These are phyloP conservation scores for Hypomontagnella monticulosa DNA, from an alignment of 495 filamentous ascomycete species.

Conservation along the genomic window DNA sequence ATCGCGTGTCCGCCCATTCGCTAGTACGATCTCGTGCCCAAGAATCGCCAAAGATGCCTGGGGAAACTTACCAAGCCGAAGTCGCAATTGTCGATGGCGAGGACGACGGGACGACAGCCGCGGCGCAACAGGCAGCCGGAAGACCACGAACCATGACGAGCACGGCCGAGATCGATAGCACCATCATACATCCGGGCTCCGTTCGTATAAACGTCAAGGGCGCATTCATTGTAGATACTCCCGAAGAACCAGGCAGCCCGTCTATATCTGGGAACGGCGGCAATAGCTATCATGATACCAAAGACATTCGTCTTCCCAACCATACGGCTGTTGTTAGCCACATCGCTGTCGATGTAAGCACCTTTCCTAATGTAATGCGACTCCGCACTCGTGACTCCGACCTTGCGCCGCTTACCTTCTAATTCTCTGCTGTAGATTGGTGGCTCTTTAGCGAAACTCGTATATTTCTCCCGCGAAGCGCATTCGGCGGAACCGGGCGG, in stretches of 20 bases:
- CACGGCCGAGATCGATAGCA: conserved; percentile 70
- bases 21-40: background rate
- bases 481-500: conserved; percentile 82
- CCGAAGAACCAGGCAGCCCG: conserved; percentile 60
- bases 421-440: conserved; percentile 75
- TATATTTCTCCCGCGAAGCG: conserved; percentile 93
- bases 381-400: background rate
- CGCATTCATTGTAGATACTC: conserved; percentile 89
- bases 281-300: conserved; percentile 75
- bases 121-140: conserved; percentile 14
- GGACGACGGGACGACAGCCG: conserved; percentile 4
- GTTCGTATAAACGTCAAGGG: conserved; percentile 95
- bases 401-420: background rate
- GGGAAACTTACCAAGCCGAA: conserved; percentile 36
- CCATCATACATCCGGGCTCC: conserved; percentile 82
- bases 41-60: conserved; percentile 20
- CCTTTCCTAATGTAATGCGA: conserved; percentile 13
- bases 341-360: conserved; percentile 94
- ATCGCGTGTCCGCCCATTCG: background rate
- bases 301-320: conserved; percentile 94
- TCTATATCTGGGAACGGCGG: conserved; percentile 56
- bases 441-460: conserved; percentile 91
- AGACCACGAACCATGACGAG: conserved; percentile 53
- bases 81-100: conserved; percentile 28
- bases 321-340: conserved; percentile 94